Conservation (phyloP, 306 rosid species). For the Rosa multiflora region DNA sequence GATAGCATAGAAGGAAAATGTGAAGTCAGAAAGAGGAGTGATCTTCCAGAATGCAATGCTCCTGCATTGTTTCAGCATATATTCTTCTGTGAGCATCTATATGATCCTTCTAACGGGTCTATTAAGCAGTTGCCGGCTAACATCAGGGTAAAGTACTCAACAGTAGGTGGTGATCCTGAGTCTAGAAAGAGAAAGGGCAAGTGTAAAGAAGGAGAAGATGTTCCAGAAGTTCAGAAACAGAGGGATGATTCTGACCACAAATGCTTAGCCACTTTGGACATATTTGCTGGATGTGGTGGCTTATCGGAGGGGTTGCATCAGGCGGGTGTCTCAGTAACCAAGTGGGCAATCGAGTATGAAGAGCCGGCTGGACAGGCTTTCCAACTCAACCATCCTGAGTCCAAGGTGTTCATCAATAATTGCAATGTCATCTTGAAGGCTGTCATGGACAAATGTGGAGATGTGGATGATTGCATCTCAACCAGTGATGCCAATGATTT, state of each 20-base stretch:
- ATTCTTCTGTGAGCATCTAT: conserved; percentile 52
- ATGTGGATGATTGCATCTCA: conserved; percentile 82
- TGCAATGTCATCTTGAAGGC: conserved; percentile 97
- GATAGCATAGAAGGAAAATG: conserved; percentile 44
- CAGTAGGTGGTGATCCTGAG: conserved; percentile 47
- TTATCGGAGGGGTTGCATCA: conserved; percentile 82
- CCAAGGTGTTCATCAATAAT: conserved; percentile 72
- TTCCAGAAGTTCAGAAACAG: conserved; percentile 42
- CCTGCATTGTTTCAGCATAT: conserved; percentile 43
- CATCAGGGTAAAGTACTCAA: conserved; percentile 62
- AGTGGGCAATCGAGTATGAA: conserved; percentile 99
- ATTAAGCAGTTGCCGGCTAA: conserved; percentile 69
- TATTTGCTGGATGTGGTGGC: conserved; percentile 99
- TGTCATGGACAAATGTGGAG: conserved; percentile 89
- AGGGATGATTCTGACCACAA: conserved; percentile 36
- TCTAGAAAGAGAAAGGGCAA: conserved; percentile 90
- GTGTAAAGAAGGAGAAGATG: conserved; percentile 68
- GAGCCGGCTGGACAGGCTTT: conserved; percentile 96
- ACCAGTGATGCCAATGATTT: conserved; percentile 78
- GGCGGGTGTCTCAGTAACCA: conserved; percentile 69
- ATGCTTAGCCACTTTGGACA: conserved; percentile 74
- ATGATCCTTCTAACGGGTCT: conserved; percentile 55
- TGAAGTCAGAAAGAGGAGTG: conserved; percentile 49
- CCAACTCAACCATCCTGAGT: conserved; percentile 74
- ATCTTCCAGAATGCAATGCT: conserved; percentile 32